A percentile compares a stretch with the other conserved stretches of the same genome.
These are phyloP conservation scores for Cyclanthera cordifolia DNA, from an alignment of 306 rosid genomes.

Conservation along the genomic window DNA sequence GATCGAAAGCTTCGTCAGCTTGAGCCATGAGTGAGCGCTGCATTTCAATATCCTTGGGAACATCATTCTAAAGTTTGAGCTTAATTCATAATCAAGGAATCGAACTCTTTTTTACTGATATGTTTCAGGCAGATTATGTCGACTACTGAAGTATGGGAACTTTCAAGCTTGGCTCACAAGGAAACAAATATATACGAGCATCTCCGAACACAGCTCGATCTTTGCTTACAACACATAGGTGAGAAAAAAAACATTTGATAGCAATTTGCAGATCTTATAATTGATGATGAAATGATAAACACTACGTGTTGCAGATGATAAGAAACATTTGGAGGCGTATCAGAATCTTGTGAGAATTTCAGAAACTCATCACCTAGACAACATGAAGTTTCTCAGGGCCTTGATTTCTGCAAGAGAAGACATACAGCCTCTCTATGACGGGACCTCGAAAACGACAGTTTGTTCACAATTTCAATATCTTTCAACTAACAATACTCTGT, in stretches of 20 bases:
- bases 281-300: slow-evolving; percentile 10
- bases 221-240: slow-evolving; percentile 54
- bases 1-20: slow-evolving; percentile 44
- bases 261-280: neutral
- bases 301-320: slow-evolving; percentile 36
- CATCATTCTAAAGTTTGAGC: neutral
- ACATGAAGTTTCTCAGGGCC: slow-evolving; percentile 51
- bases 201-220: slow-evolving; percentile 41
- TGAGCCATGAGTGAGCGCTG: slow-evolving; percentile 51
- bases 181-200: slow-evolving; percentile 42
- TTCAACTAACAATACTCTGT: neutral
- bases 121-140: slow-evolving; percentile 38
- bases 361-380: slow-evolving; percentile 46
- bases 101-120: neutral
- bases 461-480: slow-evolving; percentile 6
- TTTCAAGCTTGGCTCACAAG: slow-evolving; percentile 69
- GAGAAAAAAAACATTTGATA: slow-evolving; percentile 11
- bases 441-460: slow-evolving; percentile 33
- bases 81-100: neutral
- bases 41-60: neutral
- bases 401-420: slow-evolving; percentile 50
- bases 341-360: slow-evolving; percentile 37
- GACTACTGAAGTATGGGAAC: slow-evolving; percentile 62
- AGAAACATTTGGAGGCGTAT: slow-evolving; percentile 46
- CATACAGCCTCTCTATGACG: slow-evolving; percentile 33